phyloP scores from a whole-genome alignment of 2,329 filamentous ascomycete species.

The Intubia oerlemansii region DNA sequence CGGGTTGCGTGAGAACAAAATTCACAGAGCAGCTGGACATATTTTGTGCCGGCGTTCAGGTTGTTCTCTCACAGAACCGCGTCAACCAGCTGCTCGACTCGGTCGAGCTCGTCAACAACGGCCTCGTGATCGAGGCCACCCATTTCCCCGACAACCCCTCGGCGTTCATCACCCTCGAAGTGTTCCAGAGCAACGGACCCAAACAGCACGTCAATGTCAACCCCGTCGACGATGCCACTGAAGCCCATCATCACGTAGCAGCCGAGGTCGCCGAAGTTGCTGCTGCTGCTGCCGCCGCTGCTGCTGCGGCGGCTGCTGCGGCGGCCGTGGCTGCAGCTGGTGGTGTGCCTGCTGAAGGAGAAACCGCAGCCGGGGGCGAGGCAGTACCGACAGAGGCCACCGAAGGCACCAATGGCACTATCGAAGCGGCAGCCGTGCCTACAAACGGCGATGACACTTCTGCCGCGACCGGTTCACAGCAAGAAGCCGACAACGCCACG shows the following conservation, averaged over 20 bases:
- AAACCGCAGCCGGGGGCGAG: neutral
- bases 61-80: conserved; percentile 36
- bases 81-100: conserved; percentile 32
- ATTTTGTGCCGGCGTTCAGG: conserved; percentile 41
- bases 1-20: conserved; percentile 39
- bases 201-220: conserved; percentile 9
- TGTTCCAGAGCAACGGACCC: conserved; percentile 17
- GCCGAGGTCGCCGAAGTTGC: conserved; percentile 1
- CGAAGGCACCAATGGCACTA: no score
- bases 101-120: conserved; percentile 25
- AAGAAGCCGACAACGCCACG: neutral
- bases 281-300: no score
- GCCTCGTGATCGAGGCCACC: conserved; percentile 31
- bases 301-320: conserved; percentile 1
- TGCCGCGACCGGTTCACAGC: no score
- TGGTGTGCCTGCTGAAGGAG: neutral
- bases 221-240: conserved; percentile 10
- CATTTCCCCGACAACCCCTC: conserved; percentile 26
- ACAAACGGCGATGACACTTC: no score
- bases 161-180: conserved; percentile 21
- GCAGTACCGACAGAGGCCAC: neutral
- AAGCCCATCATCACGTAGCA: conserved; percentile 2
- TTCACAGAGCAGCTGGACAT: conserved; percentile 39
- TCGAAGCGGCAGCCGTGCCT: no score
- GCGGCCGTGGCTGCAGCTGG: conserved; percentile 1